Evolutionary conservation across 352 stramenopile species (phyloP).

Genomic region (Globisporangium recalcitrans): DNA sequence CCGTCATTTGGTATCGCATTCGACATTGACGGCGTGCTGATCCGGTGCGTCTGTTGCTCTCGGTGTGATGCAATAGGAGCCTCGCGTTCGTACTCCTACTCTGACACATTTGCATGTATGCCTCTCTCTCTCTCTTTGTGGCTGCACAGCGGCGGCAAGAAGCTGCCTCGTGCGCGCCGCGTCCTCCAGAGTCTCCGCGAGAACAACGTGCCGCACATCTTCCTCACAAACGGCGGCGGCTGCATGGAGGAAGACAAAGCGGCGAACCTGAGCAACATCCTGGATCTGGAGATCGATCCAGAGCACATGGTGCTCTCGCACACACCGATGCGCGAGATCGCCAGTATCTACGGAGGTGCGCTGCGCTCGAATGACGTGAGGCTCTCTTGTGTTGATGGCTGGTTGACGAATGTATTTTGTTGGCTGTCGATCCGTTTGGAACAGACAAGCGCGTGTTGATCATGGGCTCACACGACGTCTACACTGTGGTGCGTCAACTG

Average conservation of each 20-base stretch:
- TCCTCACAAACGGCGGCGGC: conserved; percentile 87
- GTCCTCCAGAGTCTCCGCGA: conserved; percentile 59
- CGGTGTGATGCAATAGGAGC: too few species aligned
- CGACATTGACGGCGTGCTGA: conserved; percentile 90
- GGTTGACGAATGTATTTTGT: background rate
- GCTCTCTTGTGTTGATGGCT: background rate
- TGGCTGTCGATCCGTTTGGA: too few species aligned
- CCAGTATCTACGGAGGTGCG: conserved; percentile 49
- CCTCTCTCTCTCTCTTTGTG: background rate
- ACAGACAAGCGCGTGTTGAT: conserved; percentile 81
- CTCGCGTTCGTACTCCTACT: too few species aligned
- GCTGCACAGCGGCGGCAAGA: conserved; percentile 45
- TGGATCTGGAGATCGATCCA: conserved; percentile 60
- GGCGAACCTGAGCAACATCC: conserved; percentile 51
- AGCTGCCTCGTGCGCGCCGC: conserved; percentile 60
- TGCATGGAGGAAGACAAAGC: conserved; percentile 86
- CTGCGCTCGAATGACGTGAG: background rate
- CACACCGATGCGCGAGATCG: conserved; percentile 84
- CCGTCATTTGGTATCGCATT: conserved; percentile 82
- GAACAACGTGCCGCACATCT: conserved; percentile 80
- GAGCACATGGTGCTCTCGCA: conserved; percentile 85
- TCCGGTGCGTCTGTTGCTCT: conserved; percentile 38
- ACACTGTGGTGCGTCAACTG: conserved; percentile 50
- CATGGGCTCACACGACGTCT: conserved; percentile 80
- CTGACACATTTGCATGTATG: background rate